Conservation (phyloP, 176 grass and related monocot species). For the Microstegium vimineum region DNA sequence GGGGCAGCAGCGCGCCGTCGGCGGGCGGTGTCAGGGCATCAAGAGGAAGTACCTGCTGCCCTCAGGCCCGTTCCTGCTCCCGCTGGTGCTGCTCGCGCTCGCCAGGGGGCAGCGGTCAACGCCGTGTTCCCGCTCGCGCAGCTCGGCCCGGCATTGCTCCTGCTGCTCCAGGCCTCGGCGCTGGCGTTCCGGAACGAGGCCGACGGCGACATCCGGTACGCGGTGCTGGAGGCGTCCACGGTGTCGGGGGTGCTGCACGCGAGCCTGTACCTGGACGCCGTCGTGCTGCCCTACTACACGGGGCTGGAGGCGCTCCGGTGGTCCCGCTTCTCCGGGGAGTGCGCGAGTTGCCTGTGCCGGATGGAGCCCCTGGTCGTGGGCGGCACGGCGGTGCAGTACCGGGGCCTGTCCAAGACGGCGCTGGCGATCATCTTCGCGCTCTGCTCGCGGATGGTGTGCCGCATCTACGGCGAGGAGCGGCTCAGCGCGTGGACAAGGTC, state of each 20-base stretch:
- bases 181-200: conserved; percentile 86
- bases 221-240: conserved; percentile 88
- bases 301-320: conserved; percentile 74
- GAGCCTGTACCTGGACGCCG: conserved; percentile 69
- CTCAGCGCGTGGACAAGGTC: conserved; percentile 56
- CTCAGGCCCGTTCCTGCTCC: conserved; percentile 76
- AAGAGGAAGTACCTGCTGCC: conserved; percentile 82
- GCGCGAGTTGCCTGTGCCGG: conserved; percentile 86
- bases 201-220: conserved; percentile 77
- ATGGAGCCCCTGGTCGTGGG: conserved; percentile 64
- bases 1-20: not conserved
- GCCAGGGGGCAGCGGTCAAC: conserved; percentile 84
- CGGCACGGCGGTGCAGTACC: conserved; percentile 51
- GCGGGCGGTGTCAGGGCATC: conserved; percentile 14
- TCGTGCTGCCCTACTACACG: conserved; percentile 94
- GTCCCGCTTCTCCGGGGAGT: conserved; percentile 79
- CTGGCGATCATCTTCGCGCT: conserved; percentile 74
- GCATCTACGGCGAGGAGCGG: conserved; percentile 75
- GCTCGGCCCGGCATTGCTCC: conserved; percentile 80
- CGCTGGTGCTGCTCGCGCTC: conserved; percentile 70
- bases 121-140: conserved; percentile 71
- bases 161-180: conserved; percentile 81
- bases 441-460: conserved; percentile 88
- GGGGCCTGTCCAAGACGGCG: conserved; percentile 82
- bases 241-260: conserved; percentile 95